phyloP scores from a whole-genome alignment of 768 basidiomycete species.

The Lyophyllum decastes region DNA sequence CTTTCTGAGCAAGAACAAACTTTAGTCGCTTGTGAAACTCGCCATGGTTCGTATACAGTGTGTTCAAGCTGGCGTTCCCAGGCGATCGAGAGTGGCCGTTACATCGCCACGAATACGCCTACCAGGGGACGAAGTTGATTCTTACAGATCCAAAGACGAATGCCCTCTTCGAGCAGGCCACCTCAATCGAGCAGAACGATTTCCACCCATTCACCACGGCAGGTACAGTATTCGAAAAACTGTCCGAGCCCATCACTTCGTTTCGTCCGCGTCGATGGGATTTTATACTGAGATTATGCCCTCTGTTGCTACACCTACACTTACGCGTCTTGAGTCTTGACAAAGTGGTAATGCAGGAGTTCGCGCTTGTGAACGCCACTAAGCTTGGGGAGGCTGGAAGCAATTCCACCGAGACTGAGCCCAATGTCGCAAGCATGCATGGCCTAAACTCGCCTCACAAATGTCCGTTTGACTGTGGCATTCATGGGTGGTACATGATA shows the following conservation, averaged over 20 bases:
- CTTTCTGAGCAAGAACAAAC: too few relatives aligned
- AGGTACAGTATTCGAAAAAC: conserved; percentile 38
- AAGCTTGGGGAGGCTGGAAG: conserved; percentile 16
- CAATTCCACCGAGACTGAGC: conserved; percentile 11
- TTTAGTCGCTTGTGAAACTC: too few relatives aligned
- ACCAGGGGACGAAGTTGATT: conserved; percentile 43
- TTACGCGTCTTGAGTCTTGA: too few relatives aligned
- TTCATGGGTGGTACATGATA: neutral
- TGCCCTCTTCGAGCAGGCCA: conserved; percentile 39
- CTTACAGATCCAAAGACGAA: conserved; percentile 35
- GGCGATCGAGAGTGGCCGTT: too few relatives aligned
- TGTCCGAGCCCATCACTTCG: neutral
- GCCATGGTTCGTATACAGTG: too few relatives aligned
- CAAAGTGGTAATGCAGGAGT: conserved; percentile 36
- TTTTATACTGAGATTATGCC: too few relatives aligned
- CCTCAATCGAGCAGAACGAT: conserved; percentile 45
- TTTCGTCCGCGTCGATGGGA: too few relatives aligned
- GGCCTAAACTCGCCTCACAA: too few relatives aligned
- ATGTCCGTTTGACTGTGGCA: too few relatives aligned
- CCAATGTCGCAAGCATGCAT: neutral
- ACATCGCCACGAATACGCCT: conserved; percentile 48
- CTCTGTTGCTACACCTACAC: too few relatives aligned
- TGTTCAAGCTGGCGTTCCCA: too few relatives aligned
- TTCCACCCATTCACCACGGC: conserved; percentile 40
- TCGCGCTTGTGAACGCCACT: conserved; percentile 14